phyloP scores from a whole-genome alignment of 2,329 filamentous ascomycete genomes.

The Penicillium sp. region DNA sequence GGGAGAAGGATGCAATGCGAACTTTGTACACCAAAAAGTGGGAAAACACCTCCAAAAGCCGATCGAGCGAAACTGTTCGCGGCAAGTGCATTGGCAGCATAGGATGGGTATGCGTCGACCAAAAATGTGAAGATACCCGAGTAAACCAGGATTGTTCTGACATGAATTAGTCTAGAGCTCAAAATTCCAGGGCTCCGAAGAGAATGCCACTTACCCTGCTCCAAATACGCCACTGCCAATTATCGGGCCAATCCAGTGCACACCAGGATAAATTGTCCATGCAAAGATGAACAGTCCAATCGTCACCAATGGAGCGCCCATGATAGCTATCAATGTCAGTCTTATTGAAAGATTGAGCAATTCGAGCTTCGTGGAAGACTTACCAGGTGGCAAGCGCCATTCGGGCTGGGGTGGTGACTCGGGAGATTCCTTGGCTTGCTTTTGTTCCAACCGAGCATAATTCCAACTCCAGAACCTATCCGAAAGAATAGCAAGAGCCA shows the following conservation, averaged over 20 bases:
- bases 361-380: too few species aligned
- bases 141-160: conserved; percentile 64
- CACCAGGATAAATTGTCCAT: conserved; percentile 70
- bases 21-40: conserved; percentile 61
- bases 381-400: neutral
- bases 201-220: conserved; percentile 55
- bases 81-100: conserved; percentile 63
- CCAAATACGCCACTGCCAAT: conserved; percentile 72
- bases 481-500: conserved; percentile 41
- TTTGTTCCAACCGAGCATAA: neutral
- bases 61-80: conserved; percentile 77
- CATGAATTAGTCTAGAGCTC: conserved; percentile 49
- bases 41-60: conserved; percentile 72
- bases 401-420: conserved; percentile 22
- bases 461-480: conserved; percentile 47
- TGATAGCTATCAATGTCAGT: conserved; percentile 31
- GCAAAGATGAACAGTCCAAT: conserved; percentile 85
- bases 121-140: conserved; percentile 82
- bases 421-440: too few species aligned
- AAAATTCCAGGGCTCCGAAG: neutral
- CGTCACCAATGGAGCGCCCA: conserved; percentile 46
- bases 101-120: conserved; percentile 56
- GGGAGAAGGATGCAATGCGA: neutral
- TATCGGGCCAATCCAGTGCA: conserved; percentile 75
- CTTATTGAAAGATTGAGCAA: conserved; percentile 12